A percentile compares a stretch with the other conserved stretches of the same genome.
These are phyloP conservation scores for Penicillium bialowiezense DNA, from an alignment of 495 filamentous ascomycete species.

Conservation along the genomic window DNA sequence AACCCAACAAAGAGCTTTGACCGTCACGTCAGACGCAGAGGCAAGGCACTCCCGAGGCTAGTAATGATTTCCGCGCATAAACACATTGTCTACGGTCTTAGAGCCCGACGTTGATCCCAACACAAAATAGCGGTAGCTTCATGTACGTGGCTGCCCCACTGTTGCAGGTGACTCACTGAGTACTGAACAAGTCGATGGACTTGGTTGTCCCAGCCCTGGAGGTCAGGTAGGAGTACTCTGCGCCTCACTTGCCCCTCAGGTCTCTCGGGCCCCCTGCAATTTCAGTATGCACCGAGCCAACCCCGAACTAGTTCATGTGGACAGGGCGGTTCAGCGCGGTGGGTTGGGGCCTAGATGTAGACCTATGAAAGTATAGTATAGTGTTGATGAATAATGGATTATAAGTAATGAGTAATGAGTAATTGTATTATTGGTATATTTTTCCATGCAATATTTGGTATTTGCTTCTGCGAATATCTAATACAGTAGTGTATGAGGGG, in stretches of 20 bases:
- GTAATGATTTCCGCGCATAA: no score
- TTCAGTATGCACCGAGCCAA: neutral
- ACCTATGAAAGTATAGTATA: no score
- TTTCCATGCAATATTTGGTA: no score
- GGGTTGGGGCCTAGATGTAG: neutral
- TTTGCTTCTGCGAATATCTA: no score
- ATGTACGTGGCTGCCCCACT: slow-evolving; percentile 3
- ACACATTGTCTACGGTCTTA: neutral
- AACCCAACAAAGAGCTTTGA: neutral
- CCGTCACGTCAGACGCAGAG: neutral
- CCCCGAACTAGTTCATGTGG: neutral
- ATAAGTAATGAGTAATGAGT: no score
- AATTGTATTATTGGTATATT: no score
- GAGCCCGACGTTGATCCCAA: neutral
- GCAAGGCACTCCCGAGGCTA: neutral
- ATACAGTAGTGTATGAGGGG: neutral
- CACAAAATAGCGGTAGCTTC: slow-evolving; percentile 1
- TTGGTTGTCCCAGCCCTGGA: neutral
- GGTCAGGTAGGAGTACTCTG: neutral
- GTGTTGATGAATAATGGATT: no score
- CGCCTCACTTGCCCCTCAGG: neutral
- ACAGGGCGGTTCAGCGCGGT: neutral
- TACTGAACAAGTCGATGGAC: no score
- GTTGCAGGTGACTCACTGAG: neutral
- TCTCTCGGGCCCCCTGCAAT: neutral